Conservation (phyloP, 2,329 filamentous ascomycete species). For the Fusarium sp. region DNA sequence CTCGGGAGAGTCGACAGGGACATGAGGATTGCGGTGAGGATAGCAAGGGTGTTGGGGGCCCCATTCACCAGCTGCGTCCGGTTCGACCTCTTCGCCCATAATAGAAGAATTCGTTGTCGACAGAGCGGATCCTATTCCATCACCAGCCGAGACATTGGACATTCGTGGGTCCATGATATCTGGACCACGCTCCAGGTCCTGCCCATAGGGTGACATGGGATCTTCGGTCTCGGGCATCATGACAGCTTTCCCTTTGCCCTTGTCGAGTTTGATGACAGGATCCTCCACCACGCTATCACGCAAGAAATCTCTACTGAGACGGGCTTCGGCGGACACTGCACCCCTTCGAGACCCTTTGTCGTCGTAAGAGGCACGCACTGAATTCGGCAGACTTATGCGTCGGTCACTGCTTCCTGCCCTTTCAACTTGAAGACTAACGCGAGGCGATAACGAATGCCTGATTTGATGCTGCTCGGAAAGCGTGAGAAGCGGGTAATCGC, state of each 20-base stretch:
- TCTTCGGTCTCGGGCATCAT: conserved; percentile 60
- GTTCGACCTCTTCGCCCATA: conserved; percentile 73
- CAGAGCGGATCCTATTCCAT: conserved; percentile 67
- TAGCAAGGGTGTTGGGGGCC: conserved; percentile 94
- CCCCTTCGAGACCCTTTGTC: conserved; percentile 58
- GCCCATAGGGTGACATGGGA: conserved; percentile 57
- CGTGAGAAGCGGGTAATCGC: conserved; percentile 66
- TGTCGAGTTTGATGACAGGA: conserved; percentile 54
- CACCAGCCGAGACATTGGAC: conserved; percentile 64
- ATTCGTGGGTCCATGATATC: conserved; percentile 59
- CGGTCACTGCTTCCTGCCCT: conserved; percentile 60
- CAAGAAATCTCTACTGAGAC: conserved; percentile 31
- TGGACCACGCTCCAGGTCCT: conserved; percentile 68
- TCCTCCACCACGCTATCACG: conserved; percentile 31
- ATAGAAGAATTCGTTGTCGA: conserved; percentile 72
- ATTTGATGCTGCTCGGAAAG: conserved; percentile 64
- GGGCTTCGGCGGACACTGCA: conserved; percentile 45
- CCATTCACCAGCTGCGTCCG: conserved; percentile 84
- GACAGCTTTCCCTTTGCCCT: conserved; percentile 65
- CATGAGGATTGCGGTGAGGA: conserved; percentile 93
- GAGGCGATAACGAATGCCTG: conserved; percentile 58
- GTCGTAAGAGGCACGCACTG: conserved; percentile 68
- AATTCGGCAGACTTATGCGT: conserved; percentile 67
- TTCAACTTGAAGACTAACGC: conserved; percentile 67
- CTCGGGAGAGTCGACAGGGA: conserved; percentile 80